Evolutionary conservation across 2,329 filamentous ascomycete genomes (phyloP), one percentile per base, ranked within the genome.

Genomic region (Aphanoascus verrucosus): DNA sequence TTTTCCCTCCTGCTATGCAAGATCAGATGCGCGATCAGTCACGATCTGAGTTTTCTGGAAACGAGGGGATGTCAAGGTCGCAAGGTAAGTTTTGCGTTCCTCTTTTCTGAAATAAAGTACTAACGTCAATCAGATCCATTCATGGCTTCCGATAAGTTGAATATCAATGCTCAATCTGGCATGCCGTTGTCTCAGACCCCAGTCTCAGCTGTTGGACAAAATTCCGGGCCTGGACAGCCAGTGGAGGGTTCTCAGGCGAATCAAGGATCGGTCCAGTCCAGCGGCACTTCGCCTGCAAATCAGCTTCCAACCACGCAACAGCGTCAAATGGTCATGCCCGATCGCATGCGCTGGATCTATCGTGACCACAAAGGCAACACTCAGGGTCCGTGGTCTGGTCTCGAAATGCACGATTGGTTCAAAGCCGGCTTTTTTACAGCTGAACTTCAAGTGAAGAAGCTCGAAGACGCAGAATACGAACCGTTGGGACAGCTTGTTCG

Each of bases 401-500:
- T 98, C 48, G 93, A 98, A 70, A 98, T 98, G 93, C 94, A 98
- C 61, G 94, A 98, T 63, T 98, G 93, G 93, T 98, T 97, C 72
- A 97, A 97, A 68, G 91, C 90, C 37, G 90, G 91, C 44, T 98
- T 97, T 73, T 98, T 98, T 71, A 94, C 88, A 0, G 84, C 91
- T 0, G 91, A 98, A 62, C 77, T 98, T 17, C 82, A 94, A 42
- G 93, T 98, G 32, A 96, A 94, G 74, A 95, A 95, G 67, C 77
- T 91, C 4, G 93, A 98, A 66, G 93, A 98, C 64, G 76, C 78
- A 0, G 91, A 98, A 48, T 98, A 96, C 63, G 93, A 98, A 68
- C 93, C 91, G 11, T 74, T 98, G 8, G 93, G 91, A 2, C 90
- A 97, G 69, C 80, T 98, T 20, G 96, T 98, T 58, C 79, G 93